Conservation (phyloP, 2,329 filamentous ascomycete genomes). For the Aspergillus ruber region DNA sequence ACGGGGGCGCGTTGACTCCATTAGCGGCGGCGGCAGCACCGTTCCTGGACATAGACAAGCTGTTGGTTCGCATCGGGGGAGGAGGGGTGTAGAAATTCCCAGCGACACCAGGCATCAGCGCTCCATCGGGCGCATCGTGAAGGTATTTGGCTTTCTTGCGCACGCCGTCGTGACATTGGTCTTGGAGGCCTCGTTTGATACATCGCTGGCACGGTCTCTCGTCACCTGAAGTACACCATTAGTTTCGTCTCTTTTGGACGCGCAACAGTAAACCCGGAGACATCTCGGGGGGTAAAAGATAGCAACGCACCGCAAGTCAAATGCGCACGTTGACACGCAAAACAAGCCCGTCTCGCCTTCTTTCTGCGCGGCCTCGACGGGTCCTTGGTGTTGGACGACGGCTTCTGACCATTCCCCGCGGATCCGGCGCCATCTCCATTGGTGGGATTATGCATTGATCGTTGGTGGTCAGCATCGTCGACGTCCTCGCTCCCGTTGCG, state of each 20-base stretch:
- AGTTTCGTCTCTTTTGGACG: constrained; percentile 8
- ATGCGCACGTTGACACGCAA: constrained; percentile 94
- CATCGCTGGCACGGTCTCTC: constrained; percentile 90
- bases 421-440: constrained; percentile 46
- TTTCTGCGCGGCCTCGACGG: constrained; percentile 83
- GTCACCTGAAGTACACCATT: constrained; percentile 60
- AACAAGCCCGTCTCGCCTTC: constrained; percentile 92
- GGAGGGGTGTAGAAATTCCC: constrained; percentile 49
- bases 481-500: constrained; percentile 33
- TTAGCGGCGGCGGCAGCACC: constrained; percentile 13
- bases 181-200: constrained; percentile 85
- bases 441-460: constrained; percentile 27
- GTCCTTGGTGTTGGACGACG: constrained; percentile 64
- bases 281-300: neutral
- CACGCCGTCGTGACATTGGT: constrained; percentile 90
- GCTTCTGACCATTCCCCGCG: constrained; percentile 60
- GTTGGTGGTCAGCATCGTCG: constrained; percentile 32
- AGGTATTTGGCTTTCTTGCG: constrained; percentile 99
- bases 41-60: constrained; percentile 27
- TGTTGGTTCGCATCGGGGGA: constrained; percentile 21
- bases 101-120: constrained; percentile 76
- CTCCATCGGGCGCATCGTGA: constrained; percentile 87
- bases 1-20: constrained; percentile 18
- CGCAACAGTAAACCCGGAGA: too few relatives aligned
- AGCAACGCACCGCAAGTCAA: constrained; percentile 85